A percentile compares a stretch with the other conserved stretches of the same genome.
Conservation (phyloP, 495 filamentous ascomycete species). For the Endocarpon pusillum region DNA sequence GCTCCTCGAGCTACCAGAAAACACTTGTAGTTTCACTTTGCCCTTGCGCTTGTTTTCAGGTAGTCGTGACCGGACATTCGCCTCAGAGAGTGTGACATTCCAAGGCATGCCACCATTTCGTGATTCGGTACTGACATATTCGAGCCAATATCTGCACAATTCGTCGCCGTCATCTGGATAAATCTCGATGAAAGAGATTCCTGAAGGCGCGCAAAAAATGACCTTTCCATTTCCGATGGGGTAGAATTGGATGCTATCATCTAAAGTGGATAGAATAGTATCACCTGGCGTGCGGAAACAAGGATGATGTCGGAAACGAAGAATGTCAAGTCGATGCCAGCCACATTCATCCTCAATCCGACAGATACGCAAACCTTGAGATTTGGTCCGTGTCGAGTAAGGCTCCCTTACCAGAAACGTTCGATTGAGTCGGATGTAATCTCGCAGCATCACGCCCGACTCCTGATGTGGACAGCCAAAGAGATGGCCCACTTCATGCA, state of each 20-base stretch:
- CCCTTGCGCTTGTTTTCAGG: slow-evolving; percentile 54
- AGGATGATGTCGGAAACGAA: slow-evolving; percentile 80
- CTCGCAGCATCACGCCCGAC: slow-evolving; percentile 71
- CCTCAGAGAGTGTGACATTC: slow-evolving; percentile 56
- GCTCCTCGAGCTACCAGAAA: slow-evolving; percentile 55
- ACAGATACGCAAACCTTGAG: slow-evolving; percentile 55
- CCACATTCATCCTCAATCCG: slow-evolving; percentile 59
- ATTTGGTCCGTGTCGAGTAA: slow-evolving; percentile 68
- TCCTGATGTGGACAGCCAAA: slow-evolving; percentile 81
- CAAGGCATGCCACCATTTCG: slow-evolving; percentile 42
- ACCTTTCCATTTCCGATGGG: slow-evolving; percentile 67
- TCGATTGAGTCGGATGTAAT: slow-evolving; percentile 71
- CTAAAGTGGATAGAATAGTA: slow-evolving; percentile 36
- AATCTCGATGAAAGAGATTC: slow-evolving; percentile 68
- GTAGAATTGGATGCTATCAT: slow-evolving; percentile 78
- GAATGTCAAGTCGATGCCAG: slow-evolving; percentile 77
- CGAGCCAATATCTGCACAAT: slow-evolving; percentile 58
- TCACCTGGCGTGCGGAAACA: slow-evolving; percentile 79
- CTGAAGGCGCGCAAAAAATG: slow-evolving; percentile 62
- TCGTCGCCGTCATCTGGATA: slow-evolving; percentile 52
- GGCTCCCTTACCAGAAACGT: slow-evolving; percentile 63
- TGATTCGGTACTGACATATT: slow-evolving; percentile 49
- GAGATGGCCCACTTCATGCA: slow-evolving; percentile 76
- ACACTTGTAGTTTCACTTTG: slow-evolving; percentile 50
- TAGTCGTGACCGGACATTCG: slow-evolving; percentile 51